phyloP scores from a whole-genome alignment of 108 stramenopile genomes.

The Schizochytrium sp. region DNA sequence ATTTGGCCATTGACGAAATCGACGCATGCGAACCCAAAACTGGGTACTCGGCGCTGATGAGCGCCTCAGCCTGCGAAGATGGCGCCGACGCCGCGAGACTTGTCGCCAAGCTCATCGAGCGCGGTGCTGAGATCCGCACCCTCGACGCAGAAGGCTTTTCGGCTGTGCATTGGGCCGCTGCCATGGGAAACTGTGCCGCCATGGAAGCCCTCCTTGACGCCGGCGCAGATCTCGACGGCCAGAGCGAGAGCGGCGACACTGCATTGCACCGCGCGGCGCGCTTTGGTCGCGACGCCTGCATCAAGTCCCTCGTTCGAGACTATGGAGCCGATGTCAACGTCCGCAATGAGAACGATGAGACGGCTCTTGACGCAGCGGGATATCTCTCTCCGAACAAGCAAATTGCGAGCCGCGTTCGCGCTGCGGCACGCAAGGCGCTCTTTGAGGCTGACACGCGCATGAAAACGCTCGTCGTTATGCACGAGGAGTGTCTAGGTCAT shows the following conservation, averaged over 20 bases:
- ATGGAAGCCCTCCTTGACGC: neutral
- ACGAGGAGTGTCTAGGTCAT: neutral
- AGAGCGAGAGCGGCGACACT: neutral
- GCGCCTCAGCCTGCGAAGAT: conserved; percentile 4
- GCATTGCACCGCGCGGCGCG: neutral
- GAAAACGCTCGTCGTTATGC: neutral
- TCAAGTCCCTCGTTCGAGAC: neutral
- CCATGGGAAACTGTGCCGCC: neutral
- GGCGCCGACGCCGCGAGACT: neutral
- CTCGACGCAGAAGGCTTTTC: neutral
- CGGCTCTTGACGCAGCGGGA: neutral
- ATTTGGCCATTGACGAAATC: neutral
- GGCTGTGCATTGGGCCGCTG: conserved; percentile 14
- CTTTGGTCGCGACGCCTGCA: neutral
- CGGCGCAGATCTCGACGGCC: neutral
- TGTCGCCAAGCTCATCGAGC: neutral
- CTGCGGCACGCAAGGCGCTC: neutral
- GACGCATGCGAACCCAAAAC: neutral
- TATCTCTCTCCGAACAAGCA: neutral
- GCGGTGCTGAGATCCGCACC: neutral
- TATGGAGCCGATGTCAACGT: neutral
- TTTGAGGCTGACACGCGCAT: neutral
- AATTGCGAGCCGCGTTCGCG: neutral
- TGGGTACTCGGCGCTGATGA: conserved; percentile 16
- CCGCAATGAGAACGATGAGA: neutral